Base-by-base conservation (phyloP, 495 filamentous ascomycete genomes). In the Astrocystis sublimbata region DNA sequence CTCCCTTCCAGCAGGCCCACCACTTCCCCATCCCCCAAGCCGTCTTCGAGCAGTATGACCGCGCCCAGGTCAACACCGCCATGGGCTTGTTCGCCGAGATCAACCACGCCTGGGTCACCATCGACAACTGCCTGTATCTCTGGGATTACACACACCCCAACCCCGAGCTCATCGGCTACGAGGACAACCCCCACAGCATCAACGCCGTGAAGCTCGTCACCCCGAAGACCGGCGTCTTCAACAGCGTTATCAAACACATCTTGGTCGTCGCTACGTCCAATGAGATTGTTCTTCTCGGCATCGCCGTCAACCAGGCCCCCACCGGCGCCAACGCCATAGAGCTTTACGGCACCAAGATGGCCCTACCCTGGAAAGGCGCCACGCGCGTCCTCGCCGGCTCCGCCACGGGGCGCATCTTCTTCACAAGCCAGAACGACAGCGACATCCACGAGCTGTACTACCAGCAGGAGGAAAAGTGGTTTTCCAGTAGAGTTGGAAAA, bases 381-480 rank as follows among this genome's bases (percentile, higher is more conserved):
- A 85, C 96, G 46, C 83, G 83, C 61, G 80, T 88, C 52, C 90
- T 98, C 63, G 88, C 86, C 19, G 91, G 90, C 9, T 93, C 91
- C 2, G 83, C 86, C 19, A 87, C 83, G 5, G 94, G 94, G 9
- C 88, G 94, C 45, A 92, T 99, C 49, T 99, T 99, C 76, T 94
- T 97, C 67, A 86, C 85, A 26, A 91, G 92, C n/a, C 82, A 81
- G 21, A 82, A 78, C 17, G 91, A 92, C 70, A 89, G 87, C 60
- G 92, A 97, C 69, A 84, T 99, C 52, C 90, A 93, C 71, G 94
- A 99, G 76, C 80, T 98, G 31, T 89, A 88, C 49, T 99, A 99
- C 76, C 92, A 97, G 73, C 89, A 96, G 72, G 91, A 98, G 73
- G 94, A 98, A 72, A 88, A 87, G 65, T 99, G 96, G 96, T 99